Conservation (phyloP, 2,329 filamentous ascomycete species). For the Ophidiomyces ophidiicola region DNA sequence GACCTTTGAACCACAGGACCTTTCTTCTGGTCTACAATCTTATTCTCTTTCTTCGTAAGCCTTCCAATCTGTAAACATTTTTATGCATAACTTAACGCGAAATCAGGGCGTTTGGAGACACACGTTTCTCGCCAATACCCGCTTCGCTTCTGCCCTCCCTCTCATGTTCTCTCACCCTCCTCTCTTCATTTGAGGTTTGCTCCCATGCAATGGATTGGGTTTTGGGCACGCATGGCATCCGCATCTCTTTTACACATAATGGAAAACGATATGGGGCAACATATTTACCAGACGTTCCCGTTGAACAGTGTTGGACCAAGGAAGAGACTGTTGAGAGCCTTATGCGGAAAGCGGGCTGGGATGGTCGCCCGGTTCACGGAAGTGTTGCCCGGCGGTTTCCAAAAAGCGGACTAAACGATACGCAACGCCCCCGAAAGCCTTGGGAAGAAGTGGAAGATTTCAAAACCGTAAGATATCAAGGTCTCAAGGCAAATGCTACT, state of each 20-base stretch:
- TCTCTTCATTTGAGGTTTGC: constrained; percentile 72
- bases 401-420: constrained; percentile 28
- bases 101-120: constrained; percentile 50
- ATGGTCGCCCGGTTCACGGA: constrained; percentile 39
- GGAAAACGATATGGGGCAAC: constrained; percentile 68
- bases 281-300: constrained; percentile 82
- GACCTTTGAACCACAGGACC: constrained; percentile 69
- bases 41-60: constrained; percentile 71
- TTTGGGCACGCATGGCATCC: constrained; percentile 72
- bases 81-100: constrained; percentile 3
- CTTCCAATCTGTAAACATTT: background rate
- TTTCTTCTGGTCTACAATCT: constrained; percentile 58
- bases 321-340: constrained; percentile 82
- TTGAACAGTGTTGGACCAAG: constrained; percentile 88
- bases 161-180: constrained; percentile 58
- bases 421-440: constrained; percentile 22
- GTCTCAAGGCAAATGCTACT: constrained; percentile 58
- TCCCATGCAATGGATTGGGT: constrained; percentile 69
- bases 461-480: constrained; percentile 74
- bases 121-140: constrained; percentile 48
- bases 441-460: constrained; percentile 68
- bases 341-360: constrained; percentile 92
- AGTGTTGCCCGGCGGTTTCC: constrained; percentile 29
- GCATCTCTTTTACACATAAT: constrained; percentile 69
- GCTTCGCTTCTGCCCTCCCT: constrained; percentile 36